These are phyloP conservation scores for Amanita fuliginea DNA, from an alignment of 768 basidiomycete genomes.

Conservation along the genomic window DNA sequence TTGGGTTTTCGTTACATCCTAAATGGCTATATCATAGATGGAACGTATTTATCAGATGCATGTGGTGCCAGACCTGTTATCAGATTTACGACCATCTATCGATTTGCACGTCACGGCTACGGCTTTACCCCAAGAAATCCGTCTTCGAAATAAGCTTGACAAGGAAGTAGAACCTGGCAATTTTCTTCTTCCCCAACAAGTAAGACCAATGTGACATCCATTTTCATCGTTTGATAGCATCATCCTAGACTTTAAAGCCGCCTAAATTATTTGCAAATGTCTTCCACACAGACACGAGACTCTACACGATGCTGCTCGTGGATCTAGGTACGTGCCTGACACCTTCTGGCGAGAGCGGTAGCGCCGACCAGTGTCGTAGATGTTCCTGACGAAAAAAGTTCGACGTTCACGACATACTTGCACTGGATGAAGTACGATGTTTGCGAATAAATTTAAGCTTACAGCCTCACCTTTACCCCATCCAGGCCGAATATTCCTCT, in stretches of 20 bases:
- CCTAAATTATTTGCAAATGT: slow-evolving; percentile 64
- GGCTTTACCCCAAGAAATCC: slow-evolving; percentile 20
- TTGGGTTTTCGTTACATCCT: neutral
- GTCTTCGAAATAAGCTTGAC: slow-evolving; percentile 22
- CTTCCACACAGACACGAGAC: slow-evolving; percentile 69
- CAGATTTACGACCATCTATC: slow-evolving; percentile 56
- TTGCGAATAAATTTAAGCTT: slow-evolving; percentile 6
- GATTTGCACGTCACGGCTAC: slow-evolving; percentile 58
- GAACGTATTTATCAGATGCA: slow-evolving; percentile 88
- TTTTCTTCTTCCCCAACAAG: slow-evolving; percentile 60
- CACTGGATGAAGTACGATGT: slow-evolving; percentile 76
- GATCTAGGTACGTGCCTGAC: slow-evolving; percentile 54
- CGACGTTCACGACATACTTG: slow-evolving; percentile 60
- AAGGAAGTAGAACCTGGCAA: slow-evolving; percentile 57
- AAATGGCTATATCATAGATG: slow-evolving; percentile 43
- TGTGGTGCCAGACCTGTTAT: slow-evolving; percentile 80
- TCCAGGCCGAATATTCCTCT: slow-evolving; percentile 75
- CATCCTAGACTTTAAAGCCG: slow-evolving; percentile 44
- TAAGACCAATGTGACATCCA: slow-evolving; percentile 16
- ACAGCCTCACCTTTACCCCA: slow-evolving; percentile 4
- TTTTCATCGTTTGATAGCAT: neutral
- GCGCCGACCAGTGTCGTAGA: slow-evolving; percentile 31
- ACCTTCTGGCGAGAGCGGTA: neutral
- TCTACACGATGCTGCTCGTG: slow-evolving; percentile 84
- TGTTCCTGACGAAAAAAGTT: slow-evolving; percentile 62